Conservation (phyloP, 352 stramenopile genomes). For the Globisporangium nodosum region DNA sequence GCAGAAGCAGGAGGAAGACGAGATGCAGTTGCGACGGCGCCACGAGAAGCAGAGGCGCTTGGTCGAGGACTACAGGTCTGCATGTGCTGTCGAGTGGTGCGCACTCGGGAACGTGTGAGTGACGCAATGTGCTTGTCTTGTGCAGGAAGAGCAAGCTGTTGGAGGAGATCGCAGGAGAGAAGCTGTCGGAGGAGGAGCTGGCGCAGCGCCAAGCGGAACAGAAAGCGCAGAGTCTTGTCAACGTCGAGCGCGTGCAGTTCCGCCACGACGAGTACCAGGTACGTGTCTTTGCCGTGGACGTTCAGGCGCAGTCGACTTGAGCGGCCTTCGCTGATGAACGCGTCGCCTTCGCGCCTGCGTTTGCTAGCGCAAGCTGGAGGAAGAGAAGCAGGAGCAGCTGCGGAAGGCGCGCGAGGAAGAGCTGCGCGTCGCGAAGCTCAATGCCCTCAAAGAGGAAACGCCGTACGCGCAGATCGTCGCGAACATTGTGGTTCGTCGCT, state of each 20-base stretch:
- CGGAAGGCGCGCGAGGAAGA: conserved; percentile 23
- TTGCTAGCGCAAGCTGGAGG: conserved; percentile 44
- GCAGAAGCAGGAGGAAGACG: conserved; percentile 37
- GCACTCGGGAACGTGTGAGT: too few relatives aligned
- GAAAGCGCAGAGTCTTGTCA: conserved; percentile 28
- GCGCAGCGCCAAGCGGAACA: conserved; percentile 27
- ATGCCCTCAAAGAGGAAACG: conserved; percentile 57
- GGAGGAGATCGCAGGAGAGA: conserved; percentile 37
- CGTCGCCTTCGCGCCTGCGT: neutral
- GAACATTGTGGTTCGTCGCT: conserved; percentile 36
- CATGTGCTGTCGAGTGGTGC: neutral
- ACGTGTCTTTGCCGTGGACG: neutral
- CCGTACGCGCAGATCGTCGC: conserved; percentile 65
- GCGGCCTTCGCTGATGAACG: neutral
- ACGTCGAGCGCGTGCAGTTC: conserved; percentile 65
- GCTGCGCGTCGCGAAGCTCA: conserved; percentile 35
- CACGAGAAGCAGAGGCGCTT: conserved; percentile 41
- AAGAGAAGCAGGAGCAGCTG: conserved; percentile 28
- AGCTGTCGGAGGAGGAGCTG: conserved; percentile 27
- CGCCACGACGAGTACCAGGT: conserved; percentile 56
- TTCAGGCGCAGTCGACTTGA: neutral
- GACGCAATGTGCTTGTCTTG: neutral
- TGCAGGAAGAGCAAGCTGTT: conserved; percentile 30
- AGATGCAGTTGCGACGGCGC: conserved; percentile 31
- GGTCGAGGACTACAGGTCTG: conserved; percentile 58